Conservation (phyloP, 805 yeast genomes). For the Yarrowia yakushimensis region DNA sequence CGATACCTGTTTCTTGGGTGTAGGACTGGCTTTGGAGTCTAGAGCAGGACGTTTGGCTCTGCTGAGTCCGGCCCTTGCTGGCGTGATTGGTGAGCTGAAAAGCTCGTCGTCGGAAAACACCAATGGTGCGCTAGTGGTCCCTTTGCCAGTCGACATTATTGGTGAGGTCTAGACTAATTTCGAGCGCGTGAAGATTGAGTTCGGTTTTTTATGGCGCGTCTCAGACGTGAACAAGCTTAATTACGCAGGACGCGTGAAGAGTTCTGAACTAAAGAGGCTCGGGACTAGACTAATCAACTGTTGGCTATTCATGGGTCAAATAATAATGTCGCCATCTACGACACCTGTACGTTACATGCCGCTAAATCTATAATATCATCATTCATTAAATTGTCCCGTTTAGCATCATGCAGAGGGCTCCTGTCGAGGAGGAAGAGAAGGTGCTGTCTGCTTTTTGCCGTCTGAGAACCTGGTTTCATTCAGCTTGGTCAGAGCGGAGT, state of each 20-base stretch:
- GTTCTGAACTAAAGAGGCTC: no score
- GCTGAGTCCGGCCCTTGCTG: background rate
- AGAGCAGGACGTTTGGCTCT: background rate
- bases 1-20: background rate
- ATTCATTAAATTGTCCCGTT: conserved; percentile 23
- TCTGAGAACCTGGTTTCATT: conserved; percentile 29
- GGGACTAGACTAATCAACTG: no score
- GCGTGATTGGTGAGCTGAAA: background rate
- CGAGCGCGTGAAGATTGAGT: background rate
- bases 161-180: background rate
- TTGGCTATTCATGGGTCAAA: no score
- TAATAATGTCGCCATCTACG: no score
- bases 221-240: background rate
- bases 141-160: background rate
- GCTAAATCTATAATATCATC: background rate
- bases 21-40: background rate
- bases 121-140: no score
- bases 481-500: conserved; percentile 28
- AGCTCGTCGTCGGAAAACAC: background rate
- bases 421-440: conserved; percentile 9
- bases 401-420: conserved; percentile 7
- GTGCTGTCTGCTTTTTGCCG: conserved; percentile 9
- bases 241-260: no score
- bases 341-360: no score
- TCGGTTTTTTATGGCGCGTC: background rate